Base-by-base conservation (phyloP, 495 filamentous ascomycete genomes). In the Penicillium simplicissimum region DNA sequence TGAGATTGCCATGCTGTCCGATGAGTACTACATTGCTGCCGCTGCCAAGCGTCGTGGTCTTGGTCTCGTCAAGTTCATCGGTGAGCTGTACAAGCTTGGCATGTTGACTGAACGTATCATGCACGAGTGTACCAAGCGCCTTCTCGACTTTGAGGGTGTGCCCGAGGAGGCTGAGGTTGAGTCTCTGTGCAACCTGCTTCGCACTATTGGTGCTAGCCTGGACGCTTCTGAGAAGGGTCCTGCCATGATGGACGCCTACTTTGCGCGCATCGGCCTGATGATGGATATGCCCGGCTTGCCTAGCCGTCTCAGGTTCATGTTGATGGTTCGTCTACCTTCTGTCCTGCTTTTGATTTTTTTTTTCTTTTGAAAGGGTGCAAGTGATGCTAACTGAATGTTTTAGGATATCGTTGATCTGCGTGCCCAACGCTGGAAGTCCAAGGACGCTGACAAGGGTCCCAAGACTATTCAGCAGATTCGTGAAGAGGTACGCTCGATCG, bases 41-140 rank as follows among this genome's bases (percentile, higher is more conserved):
- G 93, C 94, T 61, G 94, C 95, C 57, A 99, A 99, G 82, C 88
- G 95, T 76, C 89, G 92, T 74, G 95, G 95, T 78, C 88, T 99
- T 62, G 95, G 95, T 86, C 84, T 99, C 55, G 93, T 99, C 66
- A 93, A 97, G 76, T 98, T 99, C 80, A 99, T 99, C 75, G 95
- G 95, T 79, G 95, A 98, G 74, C 87, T 98, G 38, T 98, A 95
- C 86, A 98, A 98, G 82, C 86, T 98, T 62, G 86, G 88, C 67
- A 99, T 99, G 95, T 84, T 99, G 76, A 99, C 95, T 51, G 90
- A 96, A 73, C 91, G 53, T 76, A 98, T 98, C 80, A 98, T 99
- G 95, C 96, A 98, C 80, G 92, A 97, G 79, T 99, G 95, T 83
- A 91, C 98, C 13, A 88, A 90, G 81, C 96, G 96, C 76, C 82